Base-by-base conservation (phyloP, 805 yeast genomes). In the Candida maltosa region DNA sequence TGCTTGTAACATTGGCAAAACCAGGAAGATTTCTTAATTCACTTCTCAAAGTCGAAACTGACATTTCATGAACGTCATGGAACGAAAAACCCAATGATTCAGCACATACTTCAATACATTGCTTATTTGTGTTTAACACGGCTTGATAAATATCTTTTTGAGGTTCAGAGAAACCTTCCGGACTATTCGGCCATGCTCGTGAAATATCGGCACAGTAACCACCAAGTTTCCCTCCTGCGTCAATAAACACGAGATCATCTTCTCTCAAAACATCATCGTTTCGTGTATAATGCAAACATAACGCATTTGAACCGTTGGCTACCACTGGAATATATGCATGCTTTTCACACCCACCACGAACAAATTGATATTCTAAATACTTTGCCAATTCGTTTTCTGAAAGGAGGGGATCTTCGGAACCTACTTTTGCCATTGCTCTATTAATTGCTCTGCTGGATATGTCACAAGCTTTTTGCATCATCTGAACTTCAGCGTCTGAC, bases 171-270 rank as follows among this genome's bases (percentile, higher is more conserved):
- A 93, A 93, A 9, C 70, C 70, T 32, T 61, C 65, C 2, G 94
- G 87, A 25, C 74, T 73, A 31, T 80, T 82, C 4, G 98, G 98
- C 97, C 97, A 93, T 0, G 97, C 83, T 44, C 99, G 73, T 2
- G 97, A 89, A 30, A 93, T 93, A 59, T 93, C 99, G 1, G 97
- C 81, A 52, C 95, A 81, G 58, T 93, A 93, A 1, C 97, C 97
- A 26, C 97, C 98, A 28, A 83, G 57, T 32, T 84, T 75, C 4
- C 97, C 99, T 1, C 95, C 94, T 3, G 97, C 97, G 59, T 93
- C 99, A 3, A 93, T 88, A 19, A 93, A 75, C 6, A 88, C 96
- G 69, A 86, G 62, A 43, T 91, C 97, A 44, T 80, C 87, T 28
- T 75, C 73, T 38, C 75, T 74, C 42, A 93, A 70, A 9, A 83